phyloP scores from a whole-genome alignment of 768 basidiomycete species.

The Amanita fuliginea region DNA sequence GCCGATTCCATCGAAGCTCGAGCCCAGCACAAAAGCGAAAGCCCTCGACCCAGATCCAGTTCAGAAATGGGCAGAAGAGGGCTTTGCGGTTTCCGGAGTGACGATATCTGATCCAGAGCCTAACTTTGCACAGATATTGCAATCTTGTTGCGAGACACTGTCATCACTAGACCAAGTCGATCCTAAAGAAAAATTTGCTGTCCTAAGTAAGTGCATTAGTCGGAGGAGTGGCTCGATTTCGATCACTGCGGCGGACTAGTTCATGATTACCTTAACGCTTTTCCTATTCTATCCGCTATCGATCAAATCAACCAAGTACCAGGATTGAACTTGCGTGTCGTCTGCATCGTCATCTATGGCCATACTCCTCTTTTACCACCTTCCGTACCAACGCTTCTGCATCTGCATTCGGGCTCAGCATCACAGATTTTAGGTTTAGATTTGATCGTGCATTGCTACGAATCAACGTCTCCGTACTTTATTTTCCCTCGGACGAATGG shows the following conservation, averaged over 20 bases:
- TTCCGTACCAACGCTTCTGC: constrained; percentile 25
- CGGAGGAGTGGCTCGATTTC: neutral
- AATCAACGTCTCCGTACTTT: constrained; percentile 25
- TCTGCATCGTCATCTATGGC: constrained; percentile 28
- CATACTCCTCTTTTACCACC: constrained; percentile 11
- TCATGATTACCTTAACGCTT: neutral
- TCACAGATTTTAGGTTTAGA: constrained; percentile 11
- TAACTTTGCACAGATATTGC: constrained; percentile 18
- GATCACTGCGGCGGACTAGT: neutral
- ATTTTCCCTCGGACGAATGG: constrained; percentile 28
- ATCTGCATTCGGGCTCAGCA: constrained; percentile 19
- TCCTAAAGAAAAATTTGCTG: constrained; percentile 30
- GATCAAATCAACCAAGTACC: constrained; percentile 8
- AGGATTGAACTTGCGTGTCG: constrained; percentile 19
- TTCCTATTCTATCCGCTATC: constrained; percentile 18
- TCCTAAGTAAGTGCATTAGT: constrained; percentile 23
- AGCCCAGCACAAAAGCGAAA: constrained; percentile 13
- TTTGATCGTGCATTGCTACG: constrained; percentile 17
- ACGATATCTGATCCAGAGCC: constrained; percentile 13
- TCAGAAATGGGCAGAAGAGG: constrained; percentile 45
- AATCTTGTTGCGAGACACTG: constrained; percentile 23
- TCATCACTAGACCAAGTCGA: constrained; percentile 25
- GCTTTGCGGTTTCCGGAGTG: constrained; percentile 34
- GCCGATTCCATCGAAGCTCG: constrained; percentile 18
- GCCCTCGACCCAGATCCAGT: constrained; percentile 37